Conservation (phyloP, 1,284 basidiomycete species). For the Ganoderma resinaceum region DNA sequence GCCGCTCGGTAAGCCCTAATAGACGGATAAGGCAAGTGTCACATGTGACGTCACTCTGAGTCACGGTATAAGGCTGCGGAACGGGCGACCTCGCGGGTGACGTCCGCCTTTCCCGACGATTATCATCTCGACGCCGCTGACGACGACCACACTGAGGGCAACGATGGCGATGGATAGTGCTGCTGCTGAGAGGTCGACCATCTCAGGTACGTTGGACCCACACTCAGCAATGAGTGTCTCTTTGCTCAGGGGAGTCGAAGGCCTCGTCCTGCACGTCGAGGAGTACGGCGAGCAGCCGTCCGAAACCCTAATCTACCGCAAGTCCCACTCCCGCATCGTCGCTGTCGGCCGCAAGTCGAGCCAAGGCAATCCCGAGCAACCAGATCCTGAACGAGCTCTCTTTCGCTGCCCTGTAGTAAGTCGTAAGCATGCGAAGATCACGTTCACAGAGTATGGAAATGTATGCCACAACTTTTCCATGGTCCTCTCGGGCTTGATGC, state of each 20-base stretch:
- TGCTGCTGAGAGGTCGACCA: conserved; percentile 8
- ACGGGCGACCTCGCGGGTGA: conserved; percentile 14
- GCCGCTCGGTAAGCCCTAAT: conserved; percentile 7
- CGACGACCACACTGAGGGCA: conserved; percentile 13
- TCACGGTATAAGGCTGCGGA: conserved; percentile 19
- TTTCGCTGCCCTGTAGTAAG: conserved; percentile 73
- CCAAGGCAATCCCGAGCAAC: conserved; percentile 37
- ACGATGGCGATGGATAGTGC: conserved; percentile 17
- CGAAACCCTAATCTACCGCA: conserved; percentile 50
- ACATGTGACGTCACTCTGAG: conserved; percentile 25
- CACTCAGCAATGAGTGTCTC: conserved; percentile 12
- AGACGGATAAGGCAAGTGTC: conserved; percentile 20
- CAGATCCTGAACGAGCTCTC: conserved; percentile 49
- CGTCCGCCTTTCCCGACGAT: conserved; percentile 24
- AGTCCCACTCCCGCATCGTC: conserved; percentile 51
- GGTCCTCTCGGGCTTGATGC: conserved; percentile 17
- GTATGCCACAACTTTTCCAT: conserved; percentile 45
- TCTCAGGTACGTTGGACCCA: conserved; percentile 26
- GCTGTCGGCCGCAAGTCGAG: conserved; percentile 60
- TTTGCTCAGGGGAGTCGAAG: conserved; percentile 25
- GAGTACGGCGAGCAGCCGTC: conserved; percentile 45
- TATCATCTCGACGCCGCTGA: conserved; percentile 19
- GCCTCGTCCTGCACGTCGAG: conserved; percentile 51
- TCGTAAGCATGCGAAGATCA: conserved; percentile 69
- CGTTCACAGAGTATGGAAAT: conserved; percentile 63